phyloP scores from a whole-genome alignment of 768 basidiomycete genomes.

The Pleurotus giganteus region DNA sequence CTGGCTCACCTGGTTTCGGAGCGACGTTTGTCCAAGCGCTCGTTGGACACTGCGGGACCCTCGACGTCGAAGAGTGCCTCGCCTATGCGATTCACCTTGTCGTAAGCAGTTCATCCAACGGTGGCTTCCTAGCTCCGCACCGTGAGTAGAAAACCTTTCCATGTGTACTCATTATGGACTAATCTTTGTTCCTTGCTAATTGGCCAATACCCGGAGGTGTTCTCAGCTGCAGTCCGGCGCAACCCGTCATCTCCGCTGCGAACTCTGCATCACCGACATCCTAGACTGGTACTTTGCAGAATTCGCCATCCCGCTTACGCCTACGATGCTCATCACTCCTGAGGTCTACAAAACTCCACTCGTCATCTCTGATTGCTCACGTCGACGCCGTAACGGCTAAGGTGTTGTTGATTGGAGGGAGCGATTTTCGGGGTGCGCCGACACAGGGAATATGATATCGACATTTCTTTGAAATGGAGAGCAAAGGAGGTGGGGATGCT shows the following conservation, averaged over 20 bases:
- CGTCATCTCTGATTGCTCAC: constrained; percentile 54
- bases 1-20: constrained; percentile 65
- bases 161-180: neutral
- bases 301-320: constrained; percentile 33
- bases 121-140: constrained; percentile 62
- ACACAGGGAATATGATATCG: constrained; percentile 63
- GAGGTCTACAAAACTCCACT: constrained; percentile 43
- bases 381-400: constrained; percentile 49
- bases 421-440: constrained; percentile 61
- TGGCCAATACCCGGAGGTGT: constrained; percentile 58
- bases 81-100: constrained; percentile 51
- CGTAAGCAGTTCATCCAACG: constrained; percentile 49
- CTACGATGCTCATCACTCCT: constrained; percentile 39
- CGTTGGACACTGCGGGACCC: constrained; percentile 55
- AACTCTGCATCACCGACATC: constrained; percentile 58
- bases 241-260: constrained; percentile 66
- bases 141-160: constrained; percentile 34
- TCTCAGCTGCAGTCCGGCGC: constrained; percentile 59
- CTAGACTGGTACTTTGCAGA: constrained; percentile 65
- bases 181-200: constrained; percentile 44
- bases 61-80: constrained; percentile 70
- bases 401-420: constrained; percentile 58
- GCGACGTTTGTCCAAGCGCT: constrained; percentile 53
- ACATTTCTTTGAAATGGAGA: constrained; percentile 57
- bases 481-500: constrained; percentile 52